Evolutionary conservation across 805 yeast species (phyloP), one percentile per base, ranked within the genome.

Genomic region (Starmerella sirachaensis): DNA sequence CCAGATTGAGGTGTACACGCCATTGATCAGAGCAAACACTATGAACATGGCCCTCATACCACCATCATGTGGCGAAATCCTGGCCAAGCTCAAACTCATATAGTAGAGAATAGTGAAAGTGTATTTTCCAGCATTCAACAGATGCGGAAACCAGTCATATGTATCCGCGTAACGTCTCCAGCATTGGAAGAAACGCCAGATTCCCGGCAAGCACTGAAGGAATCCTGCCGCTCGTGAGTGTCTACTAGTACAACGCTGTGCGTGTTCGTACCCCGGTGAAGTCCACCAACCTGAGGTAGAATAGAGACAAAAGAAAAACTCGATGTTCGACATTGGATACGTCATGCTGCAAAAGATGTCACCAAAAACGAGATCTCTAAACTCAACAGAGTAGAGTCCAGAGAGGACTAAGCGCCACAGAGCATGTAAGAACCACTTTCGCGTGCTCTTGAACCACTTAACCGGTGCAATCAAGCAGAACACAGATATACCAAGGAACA

Each of bases 91-190:
- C 50, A 91, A 64, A 6, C 77, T 63, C 51, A 75, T 72, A 57
- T 81, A 77, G 57, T 82, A 84, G 17, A 71, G 50, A 2, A 80
- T 68, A 2, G 86, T 70, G 25, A 78, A 60, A 1, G 69, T 51
- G 55, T 88, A 91, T 58, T 91, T 91, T 23, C 66, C 51, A 66
- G 83, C 83, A 52, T 91, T 91, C 5, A 94, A 88, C 41, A 88
- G 60, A 65, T 91, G 98, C 0, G 98, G 98, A 55, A 91, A 91
- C 81, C 86, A 78, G 52, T 86, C 95, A 2, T 93, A 88, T 0
- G 96, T 79, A 55, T 91, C 98, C 19, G 76, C 73, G 56, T 69
- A 91, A 69, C 98, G 93, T 50, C 98, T 65, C 23, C 79, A 56
- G 60, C 98, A 91, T 56, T 91, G 98, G 39, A 88, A 54, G 40